These are phyloP conservation scores for Magnusiomyces sp. DNA, from an alignment of 1,139 yeast genomes.

Conservation along the genomic window DNA sequence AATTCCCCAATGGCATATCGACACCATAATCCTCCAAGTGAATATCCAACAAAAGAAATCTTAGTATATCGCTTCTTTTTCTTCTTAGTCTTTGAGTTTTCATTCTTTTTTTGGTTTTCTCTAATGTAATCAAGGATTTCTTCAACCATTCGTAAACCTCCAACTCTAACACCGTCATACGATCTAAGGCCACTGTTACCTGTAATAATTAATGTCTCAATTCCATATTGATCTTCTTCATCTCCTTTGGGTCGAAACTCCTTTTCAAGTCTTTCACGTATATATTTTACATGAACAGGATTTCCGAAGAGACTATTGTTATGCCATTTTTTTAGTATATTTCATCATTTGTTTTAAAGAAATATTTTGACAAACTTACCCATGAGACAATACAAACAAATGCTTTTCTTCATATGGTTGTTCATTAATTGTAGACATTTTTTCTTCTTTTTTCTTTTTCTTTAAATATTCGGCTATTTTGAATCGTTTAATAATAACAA, in stretches of 20 bases:
- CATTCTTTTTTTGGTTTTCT: not conserved
- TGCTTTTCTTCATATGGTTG: no score
- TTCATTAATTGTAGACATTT: no score
- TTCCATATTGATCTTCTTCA: constrained; percentile 23
- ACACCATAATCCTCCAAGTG: constrained; percentile 45
- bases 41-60: constrained; percentile 46
- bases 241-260: constrained; percentile 33
- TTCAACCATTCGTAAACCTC: constrained; percentile 58
- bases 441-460: no score
- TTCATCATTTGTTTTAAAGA: no score
- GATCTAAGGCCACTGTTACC: constrained; percentile 71
- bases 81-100: constrained; percentile 7
- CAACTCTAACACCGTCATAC: constrained; percentile 71
- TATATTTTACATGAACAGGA: constrained; percentile 58
- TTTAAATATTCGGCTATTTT: no score
- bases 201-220: constrained; percentile 55
- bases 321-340: no score
- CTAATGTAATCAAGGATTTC: constrained; percentile 33
- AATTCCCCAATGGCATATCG: constrained; percentile 68
- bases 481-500: no score
- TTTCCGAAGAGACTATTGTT: constrained; percentile 74
- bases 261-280: constrained; percentile 45
- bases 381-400: no score
- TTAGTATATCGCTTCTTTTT: constrained; percentile 22
- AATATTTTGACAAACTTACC: no score